Evolutionary conservation across 768 basidiomycete species (phyloP), one percentile per base, ranked within the genome.

Genomic region (Chalciporus chontae): DNA sequence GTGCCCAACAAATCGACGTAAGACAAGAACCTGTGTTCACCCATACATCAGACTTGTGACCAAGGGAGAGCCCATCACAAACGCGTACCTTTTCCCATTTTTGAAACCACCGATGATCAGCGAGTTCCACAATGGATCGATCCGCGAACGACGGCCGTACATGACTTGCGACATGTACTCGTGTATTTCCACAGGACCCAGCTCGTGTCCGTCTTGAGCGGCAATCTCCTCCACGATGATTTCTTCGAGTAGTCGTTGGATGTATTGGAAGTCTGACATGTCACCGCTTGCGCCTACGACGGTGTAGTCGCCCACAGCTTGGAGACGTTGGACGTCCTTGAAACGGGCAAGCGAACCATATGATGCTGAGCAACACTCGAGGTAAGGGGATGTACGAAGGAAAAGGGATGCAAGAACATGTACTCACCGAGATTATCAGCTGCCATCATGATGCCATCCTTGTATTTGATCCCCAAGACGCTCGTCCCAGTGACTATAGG

Each of bases 401-500:
- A 15, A 48, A 5, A 40, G 18, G 3, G 38, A 38, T 43, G 27
- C 24, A 32, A 21, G 32, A 19, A 32, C 17, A 27, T 8, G 50
- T 45, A 67, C 80, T 48, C 54, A 94, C 94, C 94, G 44, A 98
- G 86, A 62, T 87, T 97, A 76, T 99, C 96, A 32, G 96, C 94
- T 26, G 96, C 94, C 77, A 99, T 84, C 90, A 99, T 95, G 56
- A 99, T 82, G 8, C 96, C 96, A 61, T 91, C 93, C 69, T 94
- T 93, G 78, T 80, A 98, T 71, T 90, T 90, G 70, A 99, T 76
- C 3, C 88, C 96, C 29, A 99, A 78, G 5, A 99, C 93, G 49
- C 87, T 90, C n/a, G 95, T 94, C 50, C 95, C 96, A 0, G 95
- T 98, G 8, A 97, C 92, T 52, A 98, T 85, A 9, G 96, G 96